Conservation (phyloP, 352 stramenopile species). For the Globisporangium emineosum region DNA sequence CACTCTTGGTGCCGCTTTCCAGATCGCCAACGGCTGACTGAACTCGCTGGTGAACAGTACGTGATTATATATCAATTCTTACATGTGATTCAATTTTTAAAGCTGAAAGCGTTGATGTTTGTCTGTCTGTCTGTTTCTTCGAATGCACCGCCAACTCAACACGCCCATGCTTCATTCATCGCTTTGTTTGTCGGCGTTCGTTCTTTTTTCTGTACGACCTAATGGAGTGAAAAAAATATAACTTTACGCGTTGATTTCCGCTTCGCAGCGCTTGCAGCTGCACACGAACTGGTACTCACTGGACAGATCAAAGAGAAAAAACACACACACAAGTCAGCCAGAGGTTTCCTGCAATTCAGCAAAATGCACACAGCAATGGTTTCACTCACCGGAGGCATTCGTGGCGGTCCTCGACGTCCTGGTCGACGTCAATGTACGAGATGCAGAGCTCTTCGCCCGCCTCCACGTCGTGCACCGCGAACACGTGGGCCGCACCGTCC, state of each 20-base stretch:
- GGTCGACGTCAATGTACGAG: slow-evolving; percentile 93
- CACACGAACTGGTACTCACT: slow-evolving; percentile 84
- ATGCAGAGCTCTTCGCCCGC: slow-evolving; percentile 93
- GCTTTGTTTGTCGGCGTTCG: not conserved
- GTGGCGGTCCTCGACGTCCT: slow-evolving; percentile 74
- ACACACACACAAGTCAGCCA: not conserved
- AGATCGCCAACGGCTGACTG: no score
- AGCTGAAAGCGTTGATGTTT: not conserved
- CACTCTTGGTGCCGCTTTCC: no score
- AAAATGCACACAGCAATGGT: not conserved
- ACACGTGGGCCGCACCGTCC: slow-evolving; percentile 64
- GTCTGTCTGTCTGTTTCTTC: not conserved
- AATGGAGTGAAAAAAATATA: not conserved
- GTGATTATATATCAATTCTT: not conserved
- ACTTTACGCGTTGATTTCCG: slow-evolving; percentile 53
- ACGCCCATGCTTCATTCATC: not conserved
- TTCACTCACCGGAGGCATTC: slow-evolving; percentile 58
- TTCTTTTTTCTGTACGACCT: not conserved
- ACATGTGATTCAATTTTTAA: not conserved
- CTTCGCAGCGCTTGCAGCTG: slow-evolving; percentile 58
- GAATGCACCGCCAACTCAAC: not conserved
- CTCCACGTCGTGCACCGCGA: slow-evolving; percentile 67
- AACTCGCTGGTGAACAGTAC: no score
- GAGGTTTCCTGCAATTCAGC: not conserved
- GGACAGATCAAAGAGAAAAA: slow-evolving; percentile 2